phyloP scores from a whole-genome alignment of 768 basidiomycete species.

The Pleurotus ostreatus region DNA sequence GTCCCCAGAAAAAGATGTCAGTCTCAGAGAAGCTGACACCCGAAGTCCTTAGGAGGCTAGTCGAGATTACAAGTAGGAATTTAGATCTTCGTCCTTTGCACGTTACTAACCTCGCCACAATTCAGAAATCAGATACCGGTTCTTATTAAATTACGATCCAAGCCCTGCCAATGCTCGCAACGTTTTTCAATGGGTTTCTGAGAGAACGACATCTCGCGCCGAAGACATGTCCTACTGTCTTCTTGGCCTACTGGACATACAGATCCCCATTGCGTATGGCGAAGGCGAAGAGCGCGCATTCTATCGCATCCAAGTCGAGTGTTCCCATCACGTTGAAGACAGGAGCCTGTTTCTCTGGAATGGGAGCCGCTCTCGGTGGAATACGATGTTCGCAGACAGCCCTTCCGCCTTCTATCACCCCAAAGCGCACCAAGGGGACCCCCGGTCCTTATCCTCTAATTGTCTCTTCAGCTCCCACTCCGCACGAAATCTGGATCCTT shows the following conservation, averaged over 20 bases:
- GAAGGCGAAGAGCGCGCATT: conserved; percentile 1
- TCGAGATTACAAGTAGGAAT: neutral
- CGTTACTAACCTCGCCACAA: no score
- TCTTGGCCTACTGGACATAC: neutral
- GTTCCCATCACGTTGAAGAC: neutral
- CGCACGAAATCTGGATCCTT: neutral
- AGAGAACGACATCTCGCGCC: neutral
- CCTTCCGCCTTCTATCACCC: conserved; percentile 14
- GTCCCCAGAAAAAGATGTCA: no score
- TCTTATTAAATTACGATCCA: no score
- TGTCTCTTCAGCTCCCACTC: neutral
- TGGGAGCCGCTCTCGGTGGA: neutral
- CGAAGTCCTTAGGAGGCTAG: neutral
- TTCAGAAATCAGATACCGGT: no score
- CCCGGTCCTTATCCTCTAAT: no score
- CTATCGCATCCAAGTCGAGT: neutral
- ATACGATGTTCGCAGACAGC: neutral
- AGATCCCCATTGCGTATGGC: neutral
- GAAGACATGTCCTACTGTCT: conserved; percentile 4
- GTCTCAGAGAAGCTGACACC: neutral
- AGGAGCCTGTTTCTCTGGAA: neutral
- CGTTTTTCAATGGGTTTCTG: neutral
- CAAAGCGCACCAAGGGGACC: no score
- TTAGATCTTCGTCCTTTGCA: neutral
- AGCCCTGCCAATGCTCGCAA: neutral